phyloP scores from a whole-genome alignment of 83 land plant species.

The Picea mariana region DNA sequence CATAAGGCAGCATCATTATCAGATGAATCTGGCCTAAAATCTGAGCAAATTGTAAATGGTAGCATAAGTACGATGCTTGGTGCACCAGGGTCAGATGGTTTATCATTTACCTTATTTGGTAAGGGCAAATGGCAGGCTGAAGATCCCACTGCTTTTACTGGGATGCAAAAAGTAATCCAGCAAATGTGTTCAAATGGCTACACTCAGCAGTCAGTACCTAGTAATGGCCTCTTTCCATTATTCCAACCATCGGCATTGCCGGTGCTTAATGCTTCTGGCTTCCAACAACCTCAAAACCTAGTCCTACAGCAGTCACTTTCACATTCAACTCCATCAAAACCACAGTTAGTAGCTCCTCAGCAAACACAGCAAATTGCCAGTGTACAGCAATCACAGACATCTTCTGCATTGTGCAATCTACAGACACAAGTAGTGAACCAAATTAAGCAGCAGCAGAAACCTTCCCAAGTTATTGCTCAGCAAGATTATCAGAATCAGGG shows the following conservation, averaged over 20 bases:
- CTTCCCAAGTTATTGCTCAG: conserved; percentile 9
- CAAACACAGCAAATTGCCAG: conserved; percentile 6
- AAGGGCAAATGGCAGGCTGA: conserved; percentile 16
- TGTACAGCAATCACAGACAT: background rate
- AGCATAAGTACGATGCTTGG: conserved; percentile 6
- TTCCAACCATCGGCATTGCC: background rate
- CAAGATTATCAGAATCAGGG: conserved; percentile 20
- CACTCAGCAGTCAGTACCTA: conserved; percentile 4
- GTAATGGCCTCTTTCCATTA: conserved; percentile 6
- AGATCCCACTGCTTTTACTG: conserved; percentile 10
- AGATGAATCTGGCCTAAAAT: background rate
- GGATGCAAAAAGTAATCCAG: conserved; percentile 14
- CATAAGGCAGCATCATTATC: conserved; percentile 4
- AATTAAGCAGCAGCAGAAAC: conserved; percentile 13
- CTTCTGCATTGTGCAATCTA: background rate
- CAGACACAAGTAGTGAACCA: background rate
- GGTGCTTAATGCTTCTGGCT: background rate
- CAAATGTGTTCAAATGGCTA: conserved; percentile 8
- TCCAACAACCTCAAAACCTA: conserved; percentile 1
- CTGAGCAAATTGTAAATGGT: conserved; percentile 5
- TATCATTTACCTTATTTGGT: background rate
- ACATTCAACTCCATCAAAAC: conserved; percentile 13
- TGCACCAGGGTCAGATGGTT: background rate
- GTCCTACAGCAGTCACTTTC: conserved; percentile 10
- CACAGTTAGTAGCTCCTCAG: conserved; percentile 2